Conservation (phyloP, 2,329 filamentous ascomycete genomes). For the Penicillium rolfsii region DNA sequence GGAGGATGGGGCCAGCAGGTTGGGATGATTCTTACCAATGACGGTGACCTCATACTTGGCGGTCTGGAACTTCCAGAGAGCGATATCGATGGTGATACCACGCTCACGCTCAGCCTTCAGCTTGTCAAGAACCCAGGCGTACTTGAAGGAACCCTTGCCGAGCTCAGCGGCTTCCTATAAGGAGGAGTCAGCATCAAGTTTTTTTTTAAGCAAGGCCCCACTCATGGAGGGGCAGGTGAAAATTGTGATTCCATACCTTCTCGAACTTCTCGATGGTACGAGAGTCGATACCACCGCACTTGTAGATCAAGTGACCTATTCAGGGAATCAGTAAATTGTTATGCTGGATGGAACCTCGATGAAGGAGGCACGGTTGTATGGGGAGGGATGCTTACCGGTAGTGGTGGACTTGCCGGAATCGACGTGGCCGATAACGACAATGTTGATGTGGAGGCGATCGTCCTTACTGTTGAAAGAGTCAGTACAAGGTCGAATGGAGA, state of each 20-base stretch:
- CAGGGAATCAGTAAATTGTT: neutral
- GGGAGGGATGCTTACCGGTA: constrained; percentile 66
- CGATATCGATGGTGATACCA: constrained; percentile 99
- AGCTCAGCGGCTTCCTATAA: constrained; percentile 93
- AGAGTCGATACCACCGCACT: constrained; percentile 99
- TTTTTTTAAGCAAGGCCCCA: neutral
- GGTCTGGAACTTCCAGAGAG: constrained; percentile 99
- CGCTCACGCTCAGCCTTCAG: constrained; percentile 99
- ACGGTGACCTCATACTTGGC: constrained; percentile 97
- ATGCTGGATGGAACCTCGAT: constrained; percentile 29
- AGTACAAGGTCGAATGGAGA: constrained; percentile 14
- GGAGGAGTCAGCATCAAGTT: constrained; percentile 22
- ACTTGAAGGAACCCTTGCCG: constrained; percentile 99
- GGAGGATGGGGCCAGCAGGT: too few relatives aligned
- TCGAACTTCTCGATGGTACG: constrained; percentile 99
- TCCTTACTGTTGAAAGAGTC: constrained; percentile 70
- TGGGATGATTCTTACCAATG: constrained; percentile 69
- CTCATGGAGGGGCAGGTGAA: constrained; percentile 10
- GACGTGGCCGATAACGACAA: constrained; percentile 99
- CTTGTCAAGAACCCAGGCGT: constrained; percentile 99
- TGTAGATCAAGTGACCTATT: constrained; percentile 96
- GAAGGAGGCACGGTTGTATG: constrained; percentile 28
- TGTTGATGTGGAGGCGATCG: constrained; percentile 94
- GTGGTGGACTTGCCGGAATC: constrained; percentile 99
- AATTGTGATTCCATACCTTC: constrained; percentile 74